phyloP scores from a whole-genome alignment of 202 grass and related monocot genomes.

The Sporobolus alterniflorus region DNA sequence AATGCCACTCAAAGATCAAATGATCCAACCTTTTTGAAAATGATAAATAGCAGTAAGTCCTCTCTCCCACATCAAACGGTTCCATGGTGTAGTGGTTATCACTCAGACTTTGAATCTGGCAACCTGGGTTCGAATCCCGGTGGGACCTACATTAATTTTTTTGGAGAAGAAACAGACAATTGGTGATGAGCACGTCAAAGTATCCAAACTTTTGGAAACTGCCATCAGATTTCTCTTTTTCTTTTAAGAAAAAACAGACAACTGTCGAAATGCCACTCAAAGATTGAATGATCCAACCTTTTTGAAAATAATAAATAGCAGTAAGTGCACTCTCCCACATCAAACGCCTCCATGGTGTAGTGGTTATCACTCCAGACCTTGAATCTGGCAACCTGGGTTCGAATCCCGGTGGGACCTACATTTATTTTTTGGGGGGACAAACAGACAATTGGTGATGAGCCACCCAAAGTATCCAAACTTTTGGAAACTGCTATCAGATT shows the following conservation, averaged over 20 bases:
- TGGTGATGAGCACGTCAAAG: not conserved
- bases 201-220: not conserved
- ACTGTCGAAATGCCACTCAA: not conserved
- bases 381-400: conserved; percentile 89
- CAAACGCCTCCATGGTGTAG: conserved; percentile 70
- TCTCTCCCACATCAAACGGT: too few relatives aligned
- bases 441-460: not conserved
- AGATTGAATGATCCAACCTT: not conserved
- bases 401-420: conserved; percentile 71
- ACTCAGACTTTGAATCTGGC: too few relatives aligned
- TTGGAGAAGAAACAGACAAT: too few relatives aligned
- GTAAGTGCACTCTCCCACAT: not conserved
- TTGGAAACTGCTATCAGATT: not conserved
- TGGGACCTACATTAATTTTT: too few relatives aligned
- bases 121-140: too few relatives aligned
- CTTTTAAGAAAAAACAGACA: not conserved
- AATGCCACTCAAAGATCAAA: not conserved
- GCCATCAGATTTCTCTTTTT: not conserved
- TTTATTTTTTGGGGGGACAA: not conserved
- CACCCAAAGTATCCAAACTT: not conserved
- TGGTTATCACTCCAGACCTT: conserved; percentile 87
- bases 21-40: not conserved
- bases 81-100: conserved; percentile 11
- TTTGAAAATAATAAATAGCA: not conserved
- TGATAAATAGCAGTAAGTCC: not conserved